phyloP scores from a whole-genome alignment of 306 rosid species.

The Alnus rubra region DNA sequence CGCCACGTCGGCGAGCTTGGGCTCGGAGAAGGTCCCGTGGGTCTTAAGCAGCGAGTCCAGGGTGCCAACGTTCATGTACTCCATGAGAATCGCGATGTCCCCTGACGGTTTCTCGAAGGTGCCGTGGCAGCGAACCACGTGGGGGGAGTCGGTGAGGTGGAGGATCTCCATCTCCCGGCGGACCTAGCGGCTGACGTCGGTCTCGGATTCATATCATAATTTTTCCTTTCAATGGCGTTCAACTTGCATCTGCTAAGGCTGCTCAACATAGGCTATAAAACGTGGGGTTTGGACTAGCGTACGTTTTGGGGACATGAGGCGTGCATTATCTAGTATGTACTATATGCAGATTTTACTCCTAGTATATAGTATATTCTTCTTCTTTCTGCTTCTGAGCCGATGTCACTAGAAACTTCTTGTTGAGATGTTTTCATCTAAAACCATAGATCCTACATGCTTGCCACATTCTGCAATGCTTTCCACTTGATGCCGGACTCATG shows the following conservation, averaged over 20 bases:
- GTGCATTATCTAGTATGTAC: constrained; percentile 73
- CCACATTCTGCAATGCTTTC: not conserved
- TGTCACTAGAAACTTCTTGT: not conserved
- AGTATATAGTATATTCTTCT: not conserved
- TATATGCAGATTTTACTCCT: constrained; percentile 9
- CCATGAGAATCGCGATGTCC: constrained; percentile 75
- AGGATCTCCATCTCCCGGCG: constrained; percentile 71
- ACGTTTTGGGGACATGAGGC: constrained; percentile 91
- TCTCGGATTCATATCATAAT: not conserved
- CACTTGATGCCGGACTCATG: not conserved
- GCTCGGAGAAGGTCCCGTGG: constrained; percentile 60
- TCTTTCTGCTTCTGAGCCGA: constrained; percentile 15
- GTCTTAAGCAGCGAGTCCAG: constrained; percentile 46
- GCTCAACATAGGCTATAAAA: constrained; percentile 79
- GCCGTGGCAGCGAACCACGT: constrained; percentile 57
- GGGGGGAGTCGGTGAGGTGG: constrained; percentile 78
- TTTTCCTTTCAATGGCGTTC: constrained; percentile 65
- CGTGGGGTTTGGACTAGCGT: constrained; percentile 95
- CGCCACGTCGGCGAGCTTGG: constrained; percentile 52
- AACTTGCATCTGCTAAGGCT: constrained; percentile 90
- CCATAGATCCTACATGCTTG: not conserved
- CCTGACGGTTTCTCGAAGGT: constrained; percentile 80
- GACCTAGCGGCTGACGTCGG: constrained; percentile 62
- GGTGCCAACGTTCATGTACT: constrained; percentile 70
- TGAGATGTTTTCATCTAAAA: not conserved